Percentiles rank a stretch among this genome's conserved stretches.
Conservation (phyloP, 2,329 filamentous ascomycete species). For the Acephala macrosclerotiorum region DNA sequence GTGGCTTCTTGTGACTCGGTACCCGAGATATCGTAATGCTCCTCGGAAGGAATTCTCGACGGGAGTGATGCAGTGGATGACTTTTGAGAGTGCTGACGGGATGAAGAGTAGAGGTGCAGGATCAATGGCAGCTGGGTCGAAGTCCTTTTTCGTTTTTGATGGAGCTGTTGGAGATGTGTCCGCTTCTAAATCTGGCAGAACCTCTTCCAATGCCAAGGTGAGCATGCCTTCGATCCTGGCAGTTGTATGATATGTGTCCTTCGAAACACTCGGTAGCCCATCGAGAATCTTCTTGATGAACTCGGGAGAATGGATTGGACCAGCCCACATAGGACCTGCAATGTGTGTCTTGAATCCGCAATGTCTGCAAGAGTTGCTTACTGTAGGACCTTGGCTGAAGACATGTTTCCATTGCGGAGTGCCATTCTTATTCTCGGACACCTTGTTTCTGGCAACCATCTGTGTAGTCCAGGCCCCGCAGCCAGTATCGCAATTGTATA, state of each 20-base stretch:
- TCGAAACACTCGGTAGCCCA: constrained; percentile 71
- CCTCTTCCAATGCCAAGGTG: constrained; percentile 83
- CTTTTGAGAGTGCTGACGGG: constrained; percentile 75
- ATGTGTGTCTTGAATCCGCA: constrained; percentile 89
- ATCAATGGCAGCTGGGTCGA: constrained; percentile 71
- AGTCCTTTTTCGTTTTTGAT: constrained; percentile 48
- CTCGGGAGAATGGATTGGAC: constrained; percentile 81
- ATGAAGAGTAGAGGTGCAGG: constrained; percentile 87
- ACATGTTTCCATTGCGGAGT: constrained; percentile 77
- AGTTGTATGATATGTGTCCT: constrained; percentile 78
- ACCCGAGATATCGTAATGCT: constrained; percentile 82
- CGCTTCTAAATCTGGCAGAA: constrained; percentile 33
- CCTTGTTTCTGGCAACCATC: constrained; percentile 73
- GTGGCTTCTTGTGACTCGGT: constrained; percentile 84
- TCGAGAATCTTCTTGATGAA: constrained; percentile 84
- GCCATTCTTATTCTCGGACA: constrained; percentile 73
- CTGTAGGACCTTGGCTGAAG: constrained; percentile 74
- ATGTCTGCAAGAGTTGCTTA: constrained; percentile 75
- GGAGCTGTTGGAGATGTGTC: constrained; percentile 42
- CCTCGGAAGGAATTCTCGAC: constrained; percentile 82
- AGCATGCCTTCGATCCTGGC: constrained; percentile 91
- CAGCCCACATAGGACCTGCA: constrained; percentile 93
- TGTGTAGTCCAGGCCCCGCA: constrained; percentile 94
- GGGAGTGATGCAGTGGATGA: constrained; percentile 81
- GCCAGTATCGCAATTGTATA: constrained; percentile 89